Evolutionary conservation across 1,139 yeast species (phyloP).

Genomic region (Magnusiomyces sp.): DNA sequence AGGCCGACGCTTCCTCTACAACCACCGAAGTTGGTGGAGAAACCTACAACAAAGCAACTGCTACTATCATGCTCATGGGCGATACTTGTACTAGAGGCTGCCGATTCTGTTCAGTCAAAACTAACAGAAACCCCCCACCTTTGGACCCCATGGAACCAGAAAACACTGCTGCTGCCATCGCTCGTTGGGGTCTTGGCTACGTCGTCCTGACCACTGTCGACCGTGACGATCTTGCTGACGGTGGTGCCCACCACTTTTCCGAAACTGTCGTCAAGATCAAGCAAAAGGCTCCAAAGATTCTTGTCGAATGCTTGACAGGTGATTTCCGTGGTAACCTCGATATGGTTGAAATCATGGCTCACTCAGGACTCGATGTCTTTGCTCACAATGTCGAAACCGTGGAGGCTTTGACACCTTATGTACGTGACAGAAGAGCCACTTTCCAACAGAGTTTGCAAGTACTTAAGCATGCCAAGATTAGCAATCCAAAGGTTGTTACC

Average conservation of each 20-base stretch:
- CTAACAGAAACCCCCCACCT: slow-evolving; percentile 75
- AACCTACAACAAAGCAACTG: slow-evolving; percentile 89
- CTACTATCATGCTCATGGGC: slow-evolving; percentile 96
- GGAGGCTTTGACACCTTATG: slow-evolving; percentile 87
- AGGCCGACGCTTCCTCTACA: too few species aligned
- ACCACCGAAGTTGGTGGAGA: too few species aligned
- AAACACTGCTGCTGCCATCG: slow-evolving; percentile 94
- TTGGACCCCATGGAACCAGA: slow-evolving; percentile 97
- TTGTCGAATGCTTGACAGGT: slow-evolving; percentile 91
- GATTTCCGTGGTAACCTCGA: slow-evolving; percentile 88
- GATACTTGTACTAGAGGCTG: slow-evolving; percentile 99
- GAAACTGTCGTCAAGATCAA: slow-evolving; percentile 82
- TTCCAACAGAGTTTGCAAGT: slow-evolving; percentile 82
- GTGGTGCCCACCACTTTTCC: slow-evolving; percentile 87
- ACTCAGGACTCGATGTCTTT: slow-evolving; percentile 86
- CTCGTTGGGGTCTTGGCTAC: slow-evolving; percentile 97
- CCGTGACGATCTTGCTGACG: slow-evolving; percentile 88
- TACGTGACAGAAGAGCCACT: slow-evolving; percentile 94
- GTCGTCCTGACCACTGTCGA: slow-evolving; percentile 97
- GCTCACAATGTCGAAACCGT: slow-evolving; percentile 98
- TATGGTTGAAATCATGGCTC: slow-evolving; percentile 73
- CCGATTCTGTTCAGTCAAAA: slow-evolving; percentile 93
- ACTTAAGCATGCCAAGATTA: slow-evolving; percentile 67
- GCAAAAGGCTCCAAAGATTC: slow-evolving; percentile 77
- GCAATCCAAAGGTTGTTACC: slow-evolving; percentile 70